These are phyloP conservation scores for Sporothrix pseudoabietina DNA, from an alignment of 2,329 filamentous ascomycete genomes.

Conservation along the genomic window DNA sequence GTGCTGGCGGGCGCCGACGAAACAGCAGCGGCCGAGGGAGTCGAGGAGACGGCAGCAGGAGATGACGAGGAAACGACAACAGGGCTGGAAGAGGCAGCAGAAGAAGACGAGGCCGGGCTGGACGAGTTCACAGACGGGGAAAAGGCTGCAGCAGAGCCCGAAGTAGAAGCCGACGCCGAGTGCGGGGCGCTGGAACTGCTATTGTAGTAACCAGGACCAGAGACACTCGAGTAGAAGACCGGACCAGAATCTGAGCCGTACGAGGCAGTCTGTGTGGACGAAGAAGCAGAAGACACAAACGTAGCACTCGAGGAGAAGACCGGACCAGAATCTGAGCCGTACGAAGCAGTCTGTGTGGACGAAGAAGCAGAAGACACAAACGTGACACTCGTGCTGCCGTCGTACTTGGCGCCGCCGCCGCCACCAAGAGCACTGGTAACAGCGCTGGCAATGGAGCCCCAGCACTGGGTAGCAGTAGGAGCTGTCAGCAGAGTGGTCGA, in stretches of 20 bases:
- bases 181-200: neutral
- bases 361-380: neutral
- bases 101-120: neutral
- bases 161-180: neutral
- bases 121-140: neutral
- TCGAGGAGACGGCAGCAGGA: neutral
- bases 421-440: neutral
- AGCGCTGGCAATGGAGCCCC: conserved; percentile 31
- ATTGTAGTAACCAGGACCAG: neutral
- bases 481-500: conserved; percentile 46
- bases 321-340: neutral
- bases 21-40: neutral
- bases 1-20: neutral
- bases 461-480: conserved; percentile 45
- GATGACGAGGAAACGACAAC: neutral
- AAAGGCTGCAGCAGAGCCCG: neutral
- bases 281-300: too few species aligned
- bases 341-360: conserved; percentile 1
- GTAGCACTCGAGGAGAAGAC: too few species aligned
- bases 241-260: too few species aligned
- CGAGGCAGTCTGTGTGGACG: too few species aligned
- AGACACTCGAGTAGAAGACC: neutral
- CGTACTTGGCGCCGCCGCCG: neutral
- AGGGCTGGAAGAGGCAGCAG: neutral
- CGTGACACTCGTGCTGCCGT: neutral